Evolutionary conservation across 345 rosid species (phyloP).

Genomic region (Linum usitatissimum): DNA sequence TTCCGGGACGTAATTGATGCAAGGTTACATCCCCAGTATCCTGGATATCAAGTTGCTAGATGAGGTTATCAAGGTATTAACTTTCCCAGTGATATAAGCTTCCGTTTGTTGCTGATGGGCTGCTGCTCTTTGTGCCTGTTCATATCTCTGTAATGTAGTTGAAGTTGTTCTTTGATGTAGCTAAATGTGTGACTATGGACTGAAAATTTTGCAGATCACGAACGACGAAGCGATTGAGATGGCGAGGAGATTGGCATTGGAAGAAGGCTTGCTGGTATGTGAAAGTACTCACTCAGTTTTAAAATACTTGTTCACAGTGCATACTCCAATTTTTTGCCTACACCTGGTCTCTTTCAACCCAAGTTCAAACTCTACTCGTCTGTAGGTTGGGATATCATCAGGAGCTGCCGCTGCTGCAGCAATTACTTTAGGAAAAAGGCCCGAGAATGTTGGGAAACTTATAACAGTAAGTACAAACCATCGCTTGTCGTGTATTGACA

Average conservation of each 20-base stretch:
- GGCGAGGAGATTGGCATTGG: constrained; percentile 82
- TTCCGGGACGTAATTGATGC: constrained; percentile 14
- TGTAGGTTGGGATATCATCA: constrained; percentile 85
- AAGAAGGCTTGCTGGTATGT: constrained; percentile 87
- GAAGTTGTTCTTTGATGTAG: background rate
- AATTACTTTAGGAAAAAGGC: constrained; percentile 61
- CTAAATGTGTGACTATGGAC: background rate
- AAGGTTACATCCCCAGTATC: constrained; percentile 71
- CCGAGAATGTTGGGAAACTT: constrained; percentile 85
- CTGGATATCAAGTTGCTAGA: constrained; percentile 77
- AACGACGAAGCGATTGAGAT: constrained; percentile 74
- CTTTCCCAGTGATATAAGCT: background rate
- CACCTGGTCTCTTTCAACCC: background rate
- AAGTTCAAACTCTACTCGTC: background rate
- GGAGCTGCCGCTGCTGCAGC: constrained; percentile 99
- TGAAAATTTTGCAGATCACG: constrained; percentile 39
- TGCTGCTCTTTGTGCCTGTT: background rate
- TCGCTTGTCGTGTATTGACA: too few species aligned
- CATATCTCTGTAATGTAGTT: background rate
- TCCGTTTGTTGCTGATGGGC: background rate
- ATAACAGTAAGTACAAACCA: constrained; percentile 39
- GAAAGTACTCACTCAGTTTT: background rate
- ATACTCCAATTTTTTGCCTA: background rate
- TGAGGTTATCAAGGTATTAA: constrained; percentile 66
- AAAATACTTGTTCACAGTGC: background rate